Conservation (phyloP, 257 asterid genomes). For the Nicotiana noctiflora region DNA sequence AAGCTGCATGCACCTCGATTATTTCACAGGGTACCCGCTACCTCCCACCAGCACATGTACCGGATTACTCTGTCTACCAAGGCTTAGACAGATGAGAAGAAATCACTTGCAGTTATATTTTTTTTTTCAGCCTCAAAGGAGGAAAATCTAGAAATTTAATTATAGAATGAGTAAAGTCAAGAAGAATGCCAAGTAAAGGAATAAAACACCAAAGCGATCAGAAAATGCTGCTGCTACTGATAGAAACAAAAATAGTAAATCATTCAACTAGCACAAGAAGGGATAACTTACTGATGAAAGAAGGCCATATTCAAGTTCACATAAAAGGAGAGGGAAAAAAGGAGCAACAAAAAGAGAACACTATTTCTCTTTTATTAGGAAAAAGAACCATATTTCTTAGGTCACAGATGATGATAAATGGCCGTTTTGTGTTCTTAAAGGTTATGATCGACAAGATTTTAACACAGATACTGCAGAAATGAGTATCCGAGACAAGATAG, state of each 20-base stretch:
- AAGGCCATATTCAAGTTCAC: neutral
- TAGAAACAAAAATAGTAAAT: neutral
- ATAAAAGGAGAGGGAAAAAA: neutral
- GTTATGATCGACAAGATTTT: neutral
- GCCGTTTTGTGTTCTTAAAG: neutral
- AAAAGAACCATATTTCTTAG: neutral
- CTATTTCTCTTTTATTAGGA: neutral
- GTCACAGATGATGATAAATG: neutral
- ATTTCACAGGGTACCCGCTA: neutral
- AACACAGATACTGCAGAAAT: neutral
- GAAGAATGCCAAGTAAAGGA: neutral
- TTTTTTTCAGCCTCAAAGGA: neutral
- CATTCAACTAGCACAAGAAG: constrained; percentile 4
- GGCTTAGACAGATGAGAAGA: neutral
- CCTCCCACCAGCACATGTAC: neutral
- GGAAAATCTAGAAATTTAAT: neutral
- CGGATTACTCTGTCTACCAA: neutral
- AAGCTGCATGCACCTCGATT: neutral
- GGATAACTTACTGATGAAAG: neutral
- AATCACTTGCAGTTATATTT: neutral
- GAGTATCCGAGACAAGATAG: neutral
- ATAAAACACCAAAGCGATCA: neutral
- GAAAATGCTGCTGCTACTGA: neutral
- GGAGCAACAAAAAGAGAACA: neutral
- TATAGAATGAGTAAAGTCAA: neutral